phyloP scores from a whole-genome alignment of 2,329 filamentous ascomycete genomes.

The Pleomassaria siparia region DNA sequence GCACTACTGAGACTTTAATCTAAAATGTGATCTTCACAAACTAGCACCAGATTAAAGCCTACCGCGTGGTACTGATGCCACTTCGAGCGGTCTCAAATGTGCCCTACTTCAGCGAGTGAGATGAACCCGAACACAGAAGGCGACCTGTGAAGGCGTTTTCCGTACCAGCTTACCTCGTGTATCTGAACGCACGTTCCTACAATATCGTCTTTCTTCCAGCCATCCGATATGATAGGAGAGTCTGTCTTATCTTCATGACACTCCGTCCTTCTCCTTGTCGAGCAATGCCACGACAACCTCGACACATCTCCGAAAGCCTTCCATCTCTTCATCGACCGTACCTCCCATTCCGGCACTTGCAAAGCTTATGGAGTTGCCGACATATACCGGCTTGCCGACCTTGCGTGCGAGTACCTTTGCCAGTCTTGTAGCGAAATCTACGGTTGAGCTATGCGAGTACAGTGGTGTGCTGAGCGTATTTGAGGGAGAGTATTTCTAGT shows the following conservation, averaged over 20 bases:
- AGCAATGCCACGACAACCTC: constrained; percentile 65
- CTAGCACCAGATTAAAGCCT: too few relatives aligned
- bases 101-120: neutral
- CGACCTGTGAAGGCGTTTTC: neutral
- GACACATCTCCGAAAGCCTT: constrained; percentile 75
- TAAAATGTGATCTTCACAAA: neutral
- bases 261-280: constrained; percentile 1
- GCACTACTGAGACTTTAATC: neutral
- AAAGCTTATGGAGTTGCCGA: constrained; percentile 84
- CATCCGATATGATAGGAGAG: too few relatives aligned
- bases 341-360: constrained; percentile 73
- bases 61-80: too few relatives aligned
- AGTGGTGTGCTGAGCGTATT: constrained; percentile 77
- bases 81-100: too few relatives aligned
- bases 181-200: neutral
- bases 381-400: constrained; percentile 76
- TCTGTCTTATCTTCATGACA: neutral
- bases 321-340: constrained; percentile 91
- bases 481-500: constrained; percentile 44
- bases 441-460: constrained; percentile 71
- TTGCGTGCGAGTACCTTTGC: constrained; percentile 80
- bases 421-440: constrained; percentile 85
- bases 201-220: too few relatives aligned
- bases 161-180: neutral
- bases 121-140: neutral